Base-by-base conservation (phyloP, 345 rosid genomes). In the Arabis hirsuta region DNA sequence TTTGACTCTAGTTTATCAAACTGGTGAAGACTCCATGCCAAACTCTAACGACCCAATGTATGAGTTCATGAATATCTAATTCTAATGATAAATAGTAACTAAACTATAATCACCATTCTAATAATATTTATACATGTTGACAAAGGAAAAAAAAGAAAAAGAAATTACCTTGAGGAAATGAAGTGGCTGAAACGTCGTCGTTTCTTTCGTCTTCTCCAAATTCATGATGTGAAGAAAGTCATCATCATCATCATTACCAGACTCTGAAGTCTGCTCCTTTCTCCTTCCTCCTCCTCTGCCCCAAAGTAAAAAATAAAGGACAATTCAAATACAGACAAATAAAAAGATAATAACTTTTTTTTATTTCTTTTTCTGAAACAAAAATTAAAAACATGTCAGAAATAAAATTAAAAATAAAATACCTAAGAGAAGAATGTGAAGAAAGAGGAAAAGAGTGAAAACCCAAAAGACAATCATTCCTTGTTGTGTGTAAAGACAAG, bases 131-230 rank as follows among this genome's bases (percentile, higher is more conserved):
- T 29, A 54, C 10, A 0, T 7, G 65, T 47, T 47, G 58, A 50
- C 32, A 39, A 50, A 39, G 3, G 9, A 13, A 14, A 32, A 5
- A 5, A 32, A 0, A 56, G 0, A 24, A 54, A 62, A 59, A 11
- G 2, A 0, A 11, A 26, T 29, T 76, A 88, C 93, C 93, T 81
- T 51, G 24, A 69, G 76, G 57, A 76, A 45, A 73, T 77, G 84
- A 60, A 46, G 74, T 16, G 89, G 78, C 27, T 65, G 78, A 74
- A 78, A 72, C 79, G 71, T n/a, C 31, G 74, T 22, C 44, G 83
- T 51, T 62, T 52, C 73, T 20, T 29, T 11, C 32, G 70, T 76
- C 42, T 62, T 54, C 58, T 73, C 67, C 36, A 69, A 80, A 84
- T 63, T 76, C 75, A 80, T 78, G 74, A 62, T 66, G 71, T 81